phyloP scores from a whole-genome alignment of 2,329 filamentous ascomycete species.

The Chaetomium sp. region DNA sequence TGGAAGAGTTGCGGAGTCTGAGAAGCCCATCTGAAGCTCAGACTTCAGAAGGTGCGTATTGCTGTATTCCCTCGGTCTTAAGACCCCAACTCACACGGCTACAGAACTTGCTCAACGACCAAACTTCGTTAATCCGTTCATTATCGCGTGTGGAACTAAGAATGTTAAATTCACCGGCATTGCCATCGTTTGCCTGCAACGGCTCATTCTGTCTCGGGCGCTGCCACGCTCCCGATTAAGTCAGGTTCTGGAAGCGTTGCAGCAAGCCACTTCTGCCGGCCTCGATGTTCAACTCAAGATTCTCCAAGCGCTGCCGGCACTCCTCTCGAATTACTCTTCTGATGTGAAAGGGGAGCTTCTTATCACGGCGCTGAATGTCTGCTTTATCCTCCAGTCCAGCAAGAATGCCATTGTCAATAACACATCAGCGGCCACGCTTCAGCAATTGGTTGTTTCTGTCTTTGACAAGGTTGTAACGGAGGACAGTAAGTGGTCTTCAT shows the following conservation, averaged over 20 bases:
- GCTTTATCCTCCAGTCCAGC: constrained; percentile 81
- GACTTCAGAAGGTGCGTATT: constrained; percentile 57
- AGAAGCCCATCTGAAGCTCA: constrained; percentile 69
- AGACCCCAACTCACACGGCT: constrained; percentile 3
- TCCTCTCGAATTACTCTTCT: constrained; percentile 82
- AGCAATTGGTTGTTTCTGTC: constrained; percentile 85
- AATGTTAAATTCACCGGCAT: constrained; percentile 87
- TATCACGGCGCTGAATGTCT: constrained; percentile 78
- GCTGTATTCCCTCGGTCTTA: constrained; percentile 25
- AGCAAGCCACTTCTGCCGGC: constrained; percentile 72
- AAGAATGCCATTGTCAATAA: constrained; percentile 93
- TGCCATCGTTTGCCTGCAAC: constrained; percentile 81
- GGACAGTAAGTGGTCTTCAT: constrained; percentile 55
- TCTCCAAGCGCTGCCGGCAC: constrained; percentile 78
- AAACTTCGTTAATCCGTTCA: constrained; percentile 86
- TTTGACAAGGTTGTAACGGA: constrained; percentile 86
- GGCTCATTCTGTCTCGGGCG: constrained; percentile 75
- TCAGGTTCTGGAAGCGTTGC: constrained; percentile 81
- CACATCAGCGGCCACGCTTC: constrained; percentile 91
- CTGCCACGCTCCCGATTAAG: constrained; percentile 72
- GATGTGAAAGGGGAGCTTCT: constrained; percentile 77
- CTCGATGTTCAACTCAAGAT: constrained; percentile 95
- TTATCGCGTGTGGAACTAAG: constrained; percentile 84
- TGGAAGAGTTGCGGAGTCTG: constrained; percentile 78
- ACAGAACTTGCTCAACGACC: constrained; percentile 75